phyloP scores from a whole-genome alignment of 805 yeast genomes.

The Cyberlindnera suaveolens region DNA sequence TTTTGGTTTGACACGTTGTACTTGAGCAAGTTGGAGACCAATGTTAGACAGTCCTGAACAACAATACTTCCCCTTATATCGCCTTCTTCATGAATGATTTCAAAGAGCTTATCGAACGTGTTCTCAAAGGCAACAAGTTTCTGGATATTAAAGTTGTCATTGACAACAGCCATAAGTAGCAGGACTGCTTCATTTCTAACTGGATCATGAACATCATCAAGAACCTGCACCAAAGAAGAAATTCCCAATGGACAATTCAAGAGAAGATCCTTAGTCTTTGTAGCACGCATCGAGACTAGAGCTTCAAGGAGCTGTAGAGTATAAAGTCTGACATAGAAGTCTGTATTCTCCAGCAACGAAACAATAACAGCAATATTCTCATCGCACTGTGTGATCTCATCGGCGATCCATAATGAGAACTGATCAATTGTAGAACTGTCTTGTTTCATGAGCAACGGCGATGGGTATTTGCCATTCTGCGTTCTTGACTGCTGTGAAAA shows the following conservation, averaged over 20 bases:
- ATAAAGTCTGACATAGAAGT: conserved; percentile 76
- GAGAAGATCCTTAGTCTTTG: conserved; percentile 66
- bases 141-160: conserved; percentile 80
- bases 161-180: conserved; percentile 75
- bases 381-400: conserved; percentile 69
- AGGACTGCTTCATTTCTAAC: conserved; percentile 83
- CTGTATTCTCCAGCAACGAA: conserved; percentile 43
- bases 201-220: conserved; percentile 71
- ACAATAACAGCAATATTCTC: conserved; percentile 27
- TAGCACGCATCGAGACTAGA: conserved; percentile 68
- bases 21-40: conserved; percentile 64
- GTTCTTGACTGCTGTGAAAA: conserved; percentile 67
- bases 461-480: conserved; percentile 74
- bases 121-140: conserved; percentile 93
- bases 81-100: conserved; percentile 81
- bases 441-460: conserved; percentile 56
- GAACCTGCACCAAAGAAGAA: conserved; percentile 58
- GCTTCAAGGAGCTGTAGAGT: conserved; percentile 83
- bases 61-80: conserved; percentile 82
- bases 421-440: conserved; percentile 53
- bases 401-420: conserved; percentile 91
- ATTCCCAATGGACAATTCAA: conserved; percentile 73
- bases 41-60: conserved; percentile 84
- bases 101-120: conserved; percentile 75
- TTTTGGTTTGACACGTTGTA: conserved; percentile 90